These are phyloP conservation scores for Plasmodium sp. DNA, from an alignment of 169 alveolate species.

Conservation along the genomic window DNA sequence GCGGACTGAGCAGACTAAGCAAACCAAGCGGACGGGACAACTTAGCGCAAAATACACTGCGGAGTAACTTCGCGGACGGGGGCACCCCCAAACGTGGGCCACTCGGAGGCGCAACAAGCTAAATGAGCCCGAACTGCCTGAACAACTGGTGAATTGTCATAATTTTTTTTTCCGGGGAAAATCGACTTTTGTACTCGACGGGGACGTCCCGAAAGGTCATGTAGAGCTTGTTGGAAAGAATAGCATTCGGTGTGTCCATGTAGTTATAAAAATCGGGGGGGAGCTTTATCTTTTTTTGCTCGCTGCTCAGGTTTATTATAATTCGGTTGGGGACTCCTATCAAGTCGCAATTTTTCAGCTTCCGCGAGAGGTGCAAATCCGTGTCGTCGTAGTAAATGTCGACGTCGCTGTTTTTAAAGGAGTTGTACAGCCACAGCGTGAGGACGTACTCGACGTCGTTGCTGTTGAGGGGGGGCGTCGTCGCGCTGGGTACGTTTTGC, in stretches of 20 bases:
- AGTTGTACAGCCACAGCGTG: constrained; percentile 21
- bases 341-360: constrained; percentile 54
- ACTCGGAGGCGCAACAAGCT: neutral
- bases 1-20: neutral
- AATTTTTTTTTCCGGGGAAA: constrained; percentile 38
- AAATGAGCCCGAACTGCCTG: constrained; percentile 9
- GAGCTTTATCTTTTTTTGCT: constrained; percentile 22
- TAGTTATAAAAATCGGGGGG: constrained; percentile 51
- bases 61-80: neutral
- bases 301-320: constrained; percentile 33
- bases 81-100: neutral
- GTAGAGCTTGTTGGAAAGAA: constrained; percentile 23
- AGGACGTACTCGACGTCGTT: constrained; percentile 47
- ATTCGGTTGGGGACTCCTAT: constrained; percentile 60
- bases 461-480: constrained; percentile 6
- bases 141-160: constrained; percentile 48
- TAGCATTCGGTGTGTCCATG: constrained; percentile 5
- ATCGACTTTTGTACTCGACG: constrained; percentile 40
- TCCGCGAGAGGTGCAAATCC: constrained; percentile 57
- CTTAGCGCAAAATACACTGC: neutral
- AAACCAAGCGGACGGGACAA: neutral
- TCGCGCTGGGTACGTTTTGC: neutral
- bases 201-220: constrained; percentile 19
- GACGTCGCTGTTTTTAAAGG: constrained; percentile 18
- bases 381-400: constrained; percentile 58